A percentile compares a stretch with the other conserved stretches of the same genome.
Evolutionary conservation across 345 rosid species (phyloP).

Genomic region (Mercurialis annua): DNA sequence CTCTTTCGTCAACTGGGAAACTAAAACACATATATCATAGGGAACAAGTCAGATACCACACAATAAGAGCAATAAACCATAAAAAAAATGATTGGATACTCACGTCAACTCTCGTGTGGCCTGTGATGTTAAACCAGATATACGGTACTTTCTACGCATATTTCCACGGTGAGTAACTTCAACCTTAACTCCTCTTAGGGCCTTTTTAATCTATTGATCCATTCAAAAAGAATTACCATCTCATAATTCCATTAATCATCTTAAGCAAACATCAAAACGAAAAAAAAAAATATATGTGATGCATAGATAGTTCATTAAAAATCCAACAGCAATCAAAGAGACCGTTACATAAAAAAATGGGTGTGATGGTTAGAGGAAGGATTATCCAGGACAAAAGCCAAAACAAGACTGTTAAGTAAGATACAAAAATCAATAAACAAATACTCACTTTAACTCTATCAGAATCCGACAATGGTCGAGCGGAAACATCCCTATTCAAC

Average conservation of each 20-base stretch:
- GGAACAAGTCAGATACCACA: not conserved
- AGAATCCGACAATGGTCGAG: conserved; percentile 81
- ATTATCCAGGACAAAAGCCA: not conserved
- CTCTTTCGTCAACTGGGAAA: conserved; percentile 85
- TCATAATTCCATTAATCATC: not conserved
- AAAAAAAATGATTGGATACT: conserved; percentile 23
- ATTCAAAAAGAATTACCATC: not conserved
- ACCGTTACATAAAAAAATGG: too few species aligned
- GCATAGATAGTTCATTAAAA: too few species aligned
- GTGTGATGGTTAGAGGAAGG: too few species aligned
- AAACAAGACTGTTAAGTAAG: not conserved
- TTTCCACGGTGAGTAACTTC: conserved; percentile 95
- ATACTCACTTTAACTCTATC: conserved; percentile 83
- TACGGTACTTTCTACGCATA: conserved; percentile 93
- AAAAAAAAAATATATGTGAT: not conserved
- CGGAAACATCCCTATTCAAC: conserved; percentile 61
- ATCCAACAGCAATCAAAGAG: too few species aligned
- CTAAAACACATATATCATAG: conserved; percentile 29
- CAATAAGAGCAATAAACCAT: not conserved
- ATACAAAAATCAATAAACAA: not conserved
- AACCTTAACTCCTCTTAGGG: conserved; percentile 86
- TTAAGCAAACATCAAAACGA: not conserved
- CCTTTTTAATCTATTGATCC: conserved; percentile 65
- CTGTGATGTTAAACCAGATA: conserved; percentile 83
- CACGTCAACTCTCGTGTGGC: conserved; percentile 89